Conservation (phyloP, 1,139 yeast species). For the Sporopachydermia cereana region DNA sequence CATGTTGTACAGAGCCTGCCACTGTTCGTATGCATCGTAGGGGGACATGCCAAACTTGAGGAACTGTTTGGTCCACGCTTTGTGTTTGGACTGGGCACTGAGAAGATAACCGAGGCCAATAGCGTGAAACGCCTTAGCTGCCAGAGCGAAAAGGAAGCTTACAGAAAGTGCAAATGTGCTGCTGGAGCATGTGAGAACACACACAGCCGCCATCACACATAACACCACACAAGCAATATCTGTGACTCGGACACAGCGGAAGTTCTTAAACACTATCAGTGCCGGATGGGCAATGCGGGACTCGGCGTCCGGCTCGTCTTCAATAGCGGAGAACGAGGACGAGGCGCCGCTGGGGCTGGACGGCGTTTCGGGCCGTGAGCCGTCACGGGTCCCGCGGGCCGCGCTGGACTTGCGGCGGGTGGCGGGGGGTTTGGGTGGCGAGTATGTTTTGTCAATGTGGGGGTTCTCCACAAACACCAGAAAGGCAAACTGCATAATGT, state of each 20-base stretch:
- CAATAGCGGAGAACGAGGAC: constrained; percentile 6
- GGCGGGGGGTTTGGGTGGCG: constrained; percentile 22
- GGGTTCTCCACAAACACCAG: constrained; percentile 75
- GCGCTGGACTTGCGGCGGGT: constrained; percentile 12
- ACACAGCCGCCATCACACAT: constrained; percentile 32
- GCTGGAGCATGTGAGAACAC: constrained; percentile 33
- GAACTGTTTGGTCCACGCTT: constrained; percentile 56
- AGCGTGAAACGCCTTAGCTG: constrained; percentile 42
- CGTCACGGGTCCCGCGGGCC: constrained; percentile 12
- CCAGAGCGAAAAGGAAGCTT: constrained; percentile 38
- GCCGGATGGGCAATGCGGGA: constrained; percentile 28
- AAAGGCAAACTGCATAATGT: constrained; percentile 68
- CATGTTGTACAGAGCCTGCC: constrained; percentile 61
- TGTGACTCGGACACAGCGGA: constrained; percentile 52
- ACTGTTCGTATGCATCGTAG: constrained; percentile 60
- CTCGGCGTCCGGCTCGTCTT: constrained; percentile 12
- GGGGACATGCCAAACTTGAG: constrained; percentile 58
- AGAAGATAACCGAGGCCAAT: constrained; percentile 42
- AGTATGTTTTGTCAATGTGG: constrained; percentile 73
- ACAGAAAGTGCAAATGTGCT: constrained; percentile 20
- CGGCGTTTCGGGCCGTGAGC: background rate
- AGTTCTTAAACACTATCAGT: constrained; percentile 47
- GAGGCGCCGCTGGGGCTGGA: constrained; percentile 1
- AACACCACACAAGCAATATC: constrained; percentile 49
- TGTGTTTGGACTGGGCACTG: constrained; percentile 47